Evolutionary conservation across 2,329 filamentous ascomycete species (phyloP).

Genomic region (Alternaria sp.): DNA sequence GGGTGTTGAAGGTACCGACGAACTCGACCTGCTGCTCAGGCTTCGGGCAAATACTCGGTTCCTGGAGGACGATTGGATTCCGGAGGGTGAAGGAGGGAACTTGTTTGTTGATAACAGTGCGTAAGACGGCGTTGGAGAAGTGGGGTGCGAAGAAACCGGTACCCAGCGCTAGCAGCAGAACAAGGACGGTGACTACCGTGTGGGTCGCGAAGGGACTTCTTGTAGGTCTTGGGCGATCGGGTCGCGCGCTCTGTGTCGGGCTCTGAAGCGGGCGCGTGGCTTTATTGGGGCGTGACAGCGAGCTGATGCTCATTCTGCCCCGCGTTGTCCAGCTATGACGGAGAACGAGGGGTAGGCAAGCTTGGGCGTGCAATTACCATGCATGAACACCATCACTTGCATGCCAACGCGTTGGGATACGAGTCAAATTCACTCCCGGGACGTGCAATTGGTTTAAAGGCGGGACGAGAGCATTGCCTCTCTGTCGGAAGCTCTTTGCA

Average conservation of each 20-base stretch:
- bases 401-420: slow-evolving; percentile 11
- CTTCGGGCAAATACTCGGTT: slow-evolving; percentile 38
- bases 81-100: slow-evolving; percentile 31
- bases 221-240: slow-evolving; percentile 1
- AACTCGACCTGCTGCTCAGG: slow-evolving; percentile 35
- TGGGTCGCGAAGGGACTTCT: slow-evolving; percentile 23
- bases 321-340: slow-evolving; percentile 28
- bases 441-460: slow-evolving; percentile 9
- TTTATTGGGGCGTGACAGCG: slow-evolving; percentile 20
- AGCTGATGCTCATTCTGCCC: slow-evolving; percentile 17
- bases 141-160: slow-evolving; percentile 47
- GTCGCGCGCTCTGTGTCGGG: slow-evolving; percentile 1
- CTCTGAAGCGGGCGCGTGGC: slow-evolving; percentile 12
- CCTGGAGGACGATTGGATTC: slow-evolving; percentile 33
- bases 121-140: slow-evolving; percentile 39
- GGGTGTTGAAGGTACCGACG: slow-evolving; percentile 44
- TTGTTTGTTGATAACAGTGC: slow-evolving; percentile 32
- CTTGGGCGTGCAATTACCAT: slow-evolving; percentile 17
- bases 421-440: not conserved
- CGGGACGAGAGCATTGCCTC: not conserved
- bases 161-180: slow-evolving; percentile 44
- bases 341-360: slow-evolving; percentile 22
- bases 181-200: slow-evolving; percentile 33
- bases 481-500: not conserved
- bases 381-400: slow-evolving; percentile 21